phyloP scores from a whole-genome alignment of 345 rosid genomes.

The Camelina hispida region DNA sequence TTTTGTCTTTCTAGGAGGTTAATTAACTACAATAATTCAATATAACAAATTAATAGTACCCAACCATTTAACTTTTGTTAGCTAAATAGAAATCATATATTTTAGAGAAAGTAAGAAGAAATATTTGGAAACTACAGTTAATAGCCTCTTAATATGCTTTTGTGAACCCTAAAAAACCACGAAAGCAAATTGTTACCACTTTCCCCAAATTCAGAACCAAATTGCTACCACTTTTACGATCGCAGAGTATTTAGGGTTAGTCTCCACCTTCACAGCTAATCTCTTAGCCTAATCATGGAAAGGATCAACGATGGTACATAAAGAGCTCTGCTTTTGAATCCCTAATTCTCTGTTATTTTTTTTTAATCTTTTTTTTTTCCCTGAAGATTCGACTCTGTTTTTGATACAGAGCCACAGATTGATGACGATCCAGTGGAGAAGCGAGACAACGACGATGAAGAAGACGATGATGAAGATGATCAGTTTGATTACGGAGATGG shows the following conservation, averaged over 20 bases:
- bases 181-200: background rate
- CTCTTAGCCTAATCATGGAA: background rate
- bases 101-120: too few relatives aligned
- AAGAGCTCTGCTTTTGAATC: background rate
- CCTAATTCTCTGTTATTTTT: background rate
- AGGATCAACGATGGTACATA: background rate
- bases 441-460: background rate
- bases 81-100: too few relatives aligned
- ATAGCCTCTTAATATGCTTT: background rate
- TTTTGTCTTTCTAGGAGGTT: too few relatives aligned
- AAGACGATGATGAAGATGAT: slow-evolving; percentile 52
- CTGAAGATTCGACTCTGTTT: slow-evolving; percentile 8
- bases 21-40: too few relatives aligned
- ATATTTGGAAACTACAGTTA: too few relatives aligned
- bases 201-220: background rate
- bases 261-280: background rate
- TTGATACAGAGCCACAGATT: background rate
- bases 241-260: background rate
- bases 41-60: too few relatives aligned
- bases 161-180: background rate
- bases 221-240: background rate
- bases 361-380: background rate
- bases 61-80: too few relatives aligned
- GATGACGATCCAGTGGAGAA: background rate
- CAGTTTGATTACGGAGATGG: slow-evolving; percentile 74